Conservation (phyloP, 805 yeast species). For the Metschnikowia henanensis region DNA sequence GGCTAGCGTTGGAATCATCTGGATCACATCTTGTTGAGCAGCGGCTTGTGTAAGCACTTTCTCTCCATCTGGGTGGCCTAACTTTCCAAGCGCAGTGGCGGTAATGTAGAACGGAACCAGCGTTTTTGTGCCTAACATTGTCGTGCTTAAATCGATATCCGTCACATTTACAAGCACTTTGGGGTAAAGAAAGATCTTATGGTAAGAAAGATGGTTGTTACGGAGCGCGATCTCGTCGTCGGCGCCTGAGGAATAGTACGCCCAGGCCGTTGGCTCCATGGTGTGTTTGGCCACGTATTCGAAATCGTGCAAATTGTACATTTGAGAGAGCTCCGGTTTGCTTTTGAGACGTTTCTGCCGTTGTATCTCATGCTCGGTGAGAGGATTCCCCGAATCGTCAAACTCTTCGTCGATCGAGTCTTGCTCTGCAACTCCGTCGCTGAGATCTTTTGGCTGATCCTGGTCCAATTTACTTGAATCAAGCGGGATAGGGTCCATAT, state of each 20-base stretch:
- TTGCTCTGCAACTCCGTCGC: no score
- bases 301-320: slow-evolving; percentile 81
- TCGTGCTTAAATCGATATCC: slow-evolving; percentile 27
- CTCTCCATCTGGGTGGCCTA: slow-evolving; percentile 48
- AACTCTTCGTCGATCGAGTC: no score
- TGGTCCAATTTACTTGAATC: neutral
- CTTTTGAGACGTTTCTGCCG: slow-evolving; percentile 22
- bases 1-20: slow-evolving; percentile 48
- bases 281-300: slow-evolving; percentile 83
- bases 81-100: slow-evolving; percentile 47
- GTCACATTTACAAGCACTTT: slow-evolving; percentile 37
- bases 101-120: slow-evolving; percentile 48
- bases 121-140: slow-evolving; percentile 32
- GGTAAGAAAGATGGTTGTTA: slow-evolving; percentile 44
- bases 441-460: no score
- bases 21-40: slow-evolving; percentile 40
- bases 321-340: slow-evolving; percentile 68
- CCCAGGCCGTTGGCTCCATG: slow-evolving; percentile 81
- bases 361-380: slow-evolving; percentile 13
- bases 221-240: slow-evolving; percentile 48
- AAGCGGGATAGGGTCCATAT: slow-evolving; percentile 23
- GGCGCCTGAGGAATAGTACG: slow-evolving; percentile 58
- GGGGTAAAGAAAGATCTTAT: slow-evolving; percentile 47
- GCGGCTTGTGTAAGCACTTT: slow-evolving; percentile 41
- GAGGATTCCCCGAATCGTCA: slow-evolving; percentile 23